A percentile compares a stretch with the other conserved stretches of the same genome.
phyloP scores from a whole-genome alignment of 23 red algal genomes.

The Gracilaria gracilis region DNA sequence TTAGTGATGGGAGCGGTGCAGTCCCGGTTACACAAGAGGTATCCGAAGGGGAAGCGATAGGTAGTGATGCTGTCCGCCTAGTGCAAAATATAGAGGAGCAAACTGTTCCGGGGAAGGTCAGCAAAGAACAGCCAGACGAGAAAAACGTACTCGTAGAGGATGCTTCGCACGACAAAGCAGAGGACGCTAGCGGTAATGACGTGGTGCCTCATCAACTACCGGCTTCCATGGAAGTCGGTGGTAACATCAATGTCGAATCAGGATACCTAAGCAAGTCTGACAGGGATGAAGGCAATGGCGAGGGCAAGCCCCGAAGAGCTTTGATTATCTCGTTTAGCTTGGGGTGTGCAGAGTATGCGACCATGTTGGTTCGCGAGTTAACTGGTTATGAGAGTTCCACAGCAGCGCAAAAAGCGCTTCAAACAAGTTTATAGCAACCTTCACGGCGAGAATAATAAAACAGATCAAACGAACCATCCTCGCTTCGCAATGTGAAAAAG shows the following conservation, averaged over 20 bases:
- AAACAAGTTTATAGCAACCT: slow-evolving; percentile 8
- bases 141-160: neutral
- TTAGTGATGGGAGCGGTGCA: neutral
- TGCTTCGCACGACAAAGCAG: neutral
- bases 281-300: neutral
- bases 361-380: slow-evolving; percentile 95
- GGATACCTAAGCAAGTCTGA: neutral
- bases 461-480: neutral
- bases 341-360: slow-evolving; percentile 85
- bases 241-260: neutral
- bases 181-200: neutral
- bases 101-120: neutral
- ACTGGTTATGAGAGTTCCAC: slow-evolving; percentile 83
- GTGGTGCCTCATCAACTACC: neutral
- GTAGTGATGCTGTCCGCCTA: neutral
- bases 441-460: neutral
- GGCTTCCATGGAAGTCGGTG: neutral
- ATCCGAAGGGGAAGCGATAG: neutral
- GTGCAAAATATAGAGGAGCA: neutral
- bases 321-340: slow-evolving; percentile 81
- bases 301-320: slow-evolving; percentile 34
- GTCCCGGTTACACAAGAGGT: neutral
- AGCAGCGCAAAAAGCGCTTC: slow-evolving; percentile 62
- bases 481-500: neutral
- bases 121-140: neutral